These are phyloP conservation scores for Aspergillus sp. DNA, from an alignment of 2,329 filamentous ascomycete genomes.

Conservation along the genomic window DNA sequence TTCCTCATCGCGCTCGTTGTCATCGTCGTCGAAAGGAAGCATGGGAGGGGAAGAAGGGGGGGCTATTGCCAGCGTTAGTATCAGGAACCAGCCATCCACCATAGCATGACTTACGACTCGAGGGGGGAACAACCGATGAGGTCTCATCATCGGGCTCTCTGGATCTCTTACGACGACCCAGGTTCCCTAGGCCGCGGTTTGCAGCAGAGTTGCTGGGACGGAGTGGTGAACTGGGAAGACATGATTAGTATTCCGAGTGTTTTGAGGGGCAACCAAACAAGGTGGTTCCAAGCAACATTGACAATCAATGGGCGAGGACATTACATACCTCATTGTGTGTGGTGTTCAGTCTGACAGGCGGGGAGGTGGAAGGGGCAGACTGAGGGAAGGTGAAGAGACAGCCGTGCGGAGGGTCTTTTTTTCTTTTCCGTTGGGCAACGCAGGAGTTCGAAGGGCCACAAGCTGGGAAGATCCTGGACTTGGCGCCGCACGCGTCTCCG, in stretches of 20 bases:
- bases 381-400: conserved; percentile 14
- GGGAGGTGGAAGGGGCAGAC: conserved; percentile 10
- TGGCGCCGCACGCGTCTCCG: conserved; percentile 21
- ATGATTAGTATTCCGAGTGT: neutral
- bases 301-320: neutral
- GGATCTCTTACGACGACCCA: conserved; percentile 62
- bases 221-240: conserved; percentile 70
- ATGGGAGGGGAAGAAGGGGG: conserved; percentile 65
- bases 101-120: conserved; percentile 57
- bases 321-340: conserved; percentile 36
- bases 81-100: neutral
- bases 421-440: conserved; percentile 15
- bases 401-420: conserved; percentile 16
- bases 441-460: conserved; percentile 16
- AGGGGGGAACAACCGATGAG: conserved; percentile 62
- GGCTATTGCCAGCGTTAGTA: conserved; percentile 28
- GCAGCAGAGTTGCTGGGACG: conserved; percentile 78
- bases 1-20: conserved; percentile 52
- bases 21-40: conserved; percentile 51
- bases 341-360: conserved; percentile 10
- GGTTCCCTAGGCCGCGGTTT: conserved; percentile 67
- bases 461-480: conserved; percentile 19
- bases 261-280: neutral
- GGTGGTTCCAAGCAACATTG: neutral
- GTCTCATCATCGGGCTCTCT: conserved; percentile 66